These are phyloP conservation scores for Saccharomycopsis olivae DNA, from an alignment of 805 yeast genomes.

Conservation along the genomic window DNA sequence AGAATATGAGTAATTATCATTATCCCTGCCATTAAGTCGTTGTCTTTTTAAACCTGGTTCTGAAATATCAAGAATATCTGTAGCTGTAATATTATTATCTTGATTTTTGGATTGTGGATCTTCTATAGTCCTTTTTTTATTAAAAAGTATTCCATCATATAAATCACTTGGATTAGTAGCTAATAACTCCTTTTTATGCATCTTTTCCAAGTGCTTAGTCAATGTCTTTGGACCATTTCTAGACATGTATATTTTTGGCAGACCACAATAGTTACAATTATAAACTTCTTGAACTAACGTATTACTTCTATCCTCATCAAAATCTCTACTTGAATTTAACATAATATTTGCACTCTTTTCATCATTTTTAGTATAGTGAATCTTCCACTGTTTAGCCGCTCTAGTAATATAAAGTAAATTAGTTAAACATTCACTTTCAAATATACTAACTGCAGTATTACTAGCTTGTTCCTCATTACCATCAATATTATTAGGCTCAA, in stretches of 20 bases:
- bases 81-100: background rate
- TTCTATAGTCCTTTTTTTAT: background rate
- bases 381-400: constrained; percentile 14
- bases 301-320: background rate
- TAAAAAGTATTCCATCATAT: background rate
- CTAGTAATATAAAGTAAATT: constrained; percentile 4
- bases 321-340: background rate
- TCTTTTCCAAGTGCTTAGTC: constrained; percentile 15
- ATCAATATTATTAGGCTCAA: background rate
- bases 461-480: background rate
- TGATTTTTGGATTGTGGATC: background rate
- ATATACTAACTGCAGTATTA: background rate
- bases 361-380: constrained; percentile 12
- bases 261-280: constrained; percentile 14
- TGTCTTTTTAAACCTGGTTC: background rate
- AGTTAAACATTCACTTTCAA: constrained; percentile 4
- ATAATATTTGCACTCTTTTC: constrained; percentile 1
- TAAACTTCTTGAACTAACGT: constrained; percentile 11
- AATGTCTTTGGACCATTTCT: constrained; percentile 18
- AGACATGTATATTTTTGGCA: constrained; percentile 10
- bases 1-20: constrained; percentile 27
- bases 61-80: background rate
- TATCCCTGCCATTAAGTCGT: background rate
- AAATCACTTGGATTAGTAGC: constrained; percentile 1
- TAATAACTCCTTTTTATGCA: constrained; percentile 15